Evolutionary conservation across 2,329 filamentous ascomycete genomes (phyloP).

Genomic region (Paraphoma sp.): DNA sequence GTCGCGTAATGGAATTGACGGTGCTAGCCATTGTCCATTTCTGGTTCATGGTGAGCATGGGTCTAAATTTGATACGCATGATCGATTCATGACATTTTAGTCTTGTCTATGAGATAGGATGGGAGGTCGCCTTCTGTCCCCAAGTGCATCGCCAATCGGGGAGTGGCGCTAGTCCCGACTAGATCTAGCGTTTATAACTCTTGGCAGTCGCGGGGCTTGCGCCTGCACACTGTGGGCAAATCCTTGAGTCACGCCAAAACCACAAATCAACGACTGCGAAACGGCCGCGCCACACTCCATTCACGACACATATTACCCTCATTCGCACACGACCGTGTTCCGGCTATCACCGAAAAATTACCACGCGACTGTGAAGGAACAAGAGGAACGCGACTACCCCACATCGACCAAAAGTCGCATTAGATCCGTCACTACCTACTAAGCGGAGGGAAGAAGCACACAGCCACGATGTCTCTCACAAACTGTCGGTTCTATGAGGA

Average conservation of each 20-base stretch:
- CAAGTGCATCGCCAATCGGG: no score
- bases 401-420: slow-evolving; percentile 17
- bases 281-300: slow-evolving; percentile 4
- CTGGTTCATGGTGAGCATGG: no score
- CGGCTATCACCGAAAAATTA: not conserved
- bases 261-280: slow-evolving; percentile 6
- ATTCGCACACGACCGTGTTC: not conserved
- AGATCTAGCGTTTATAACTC: not conserved
- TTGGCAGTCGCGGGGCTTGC: slow-evolving; percentile 6
- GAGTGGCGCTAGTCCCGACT: no score
- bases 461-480: slow-evolving; percentile 82
- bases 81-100: no score
- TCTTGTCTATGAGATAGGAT: no score
- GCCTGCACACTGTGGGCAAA: slow-evolving; percentile 29
- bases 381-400: slow-evolving; percentile 3
- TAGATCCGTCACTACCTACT: slow-evolving; percentile 7
- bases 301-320: not conserved
- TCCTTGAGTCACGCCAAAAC: slow-evolving; percentile 31
- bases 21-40: no score
- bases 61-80: no score
- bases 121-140: no score
- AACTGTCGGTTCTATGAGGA: slow-evolving; percentile 98
- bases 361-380: not conserved
- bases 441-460: slow-evolving; percentile 16
- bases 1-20: no score